These are phyloP conservation scores for Apiospora kogelbergensis DNA, from an alignment of 2,329 filamentous ascomycete species.

Conservation along the genomic window DNA sequence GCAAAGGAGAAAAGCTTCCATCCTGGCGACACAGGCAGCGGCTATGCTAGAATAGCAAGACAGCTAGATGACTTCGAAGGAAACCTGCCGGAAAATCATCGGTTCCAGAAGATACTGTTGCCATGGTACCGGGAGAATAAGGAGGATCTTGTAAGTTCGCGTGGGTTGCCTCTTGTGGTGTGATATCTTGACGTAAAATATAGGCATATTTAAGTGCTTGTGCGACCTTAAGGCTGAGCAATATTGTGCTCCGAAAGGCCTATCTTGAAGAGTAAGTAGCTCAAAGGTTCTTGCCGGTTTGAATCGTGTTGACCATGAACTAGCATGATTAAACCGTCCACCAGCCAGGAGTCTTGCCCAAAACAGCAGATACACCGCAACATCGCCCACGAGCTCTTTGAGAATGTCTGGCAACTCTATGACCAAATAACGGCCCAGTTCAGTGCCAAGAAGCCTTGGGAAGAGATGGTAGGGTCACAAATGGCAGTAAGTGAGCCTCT, in stretches of 20 bases:
- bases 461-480: conserved; percentile 52
- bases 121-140: conserved; percentile 46
- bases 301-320: neutral
- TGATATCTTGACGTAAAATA: neutral
- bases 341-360: no score
- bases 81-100: conserved; percentile 46
- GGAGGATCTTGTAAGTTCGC: conserved; percentile 46
- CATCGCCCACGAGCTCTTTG: conserved; percentile 48
- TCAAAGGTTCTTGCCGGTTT: neutral
- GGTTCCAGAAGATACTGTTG: conserved; percentile 44
- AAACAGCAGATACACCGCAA: conserved; percentile 42
- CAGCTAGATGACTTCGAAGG: conserved; percentile 49
- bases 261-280: conserved; percentile 50
- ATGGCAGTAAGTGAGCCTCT: conserved; percentile 42
- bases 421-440: conserved; percentile 54
- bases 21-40: conserved; percentile 48
- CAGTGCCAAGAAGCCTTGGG: conserved; percentile 37
- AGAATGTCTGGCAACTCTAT: conserved; percentile 47
- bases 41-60: conserved; percentile 44
- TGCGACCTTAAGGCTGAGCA: conserved; percentile 55
- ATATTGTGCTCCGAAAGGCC: conserved; percentile 55
- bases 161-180: neutral
- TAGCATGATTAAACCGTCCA: neutral
- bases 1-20: conserved; percentile 41
- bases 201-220: conserved; percentile 56